Conservation (phyloP, 225 moss, liverwort and hornwort species). For the Thuidium tamariscinum region DNA sequence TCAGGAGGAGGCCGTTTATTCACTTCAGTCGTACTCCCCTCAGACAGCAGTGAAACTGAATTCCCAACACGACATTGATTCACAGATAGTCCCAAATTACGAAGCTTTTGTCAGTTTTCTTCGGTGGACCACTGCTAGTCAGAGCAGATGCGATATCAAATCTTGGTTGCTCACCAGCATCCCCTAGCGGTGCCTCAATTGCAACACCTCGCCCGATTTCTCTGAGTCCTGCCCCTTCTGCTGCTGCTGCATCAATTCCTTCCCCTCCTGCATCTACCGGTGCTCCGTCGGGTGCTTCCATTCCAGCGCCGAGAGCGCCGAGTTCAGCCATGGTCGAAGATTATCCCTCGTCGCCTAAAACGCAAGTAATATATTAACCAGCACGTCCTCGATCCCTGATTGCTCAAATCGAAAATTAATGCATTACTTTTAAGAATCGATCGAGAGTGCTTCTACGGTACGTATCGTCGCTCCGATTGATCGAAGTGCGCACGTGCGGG, state of each 20-base stretch:
- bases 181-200: not conserved
- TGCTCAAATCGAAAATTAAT: not conserved
- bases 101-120: not conserved
- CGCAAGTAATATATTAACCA: no score
- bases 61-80: not conserved
- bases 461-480: not conserved
- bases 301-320: not conserved
- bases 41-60: not conserved
- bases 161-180: not conserved
- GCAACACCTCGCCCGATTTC: not conserved
- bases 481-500: not conserved
- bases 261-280: not conserved
- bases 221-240: no score
- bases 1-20: not conserved
- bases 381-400: not conserved
- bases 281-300: not conserved
- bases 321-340: not conserved
- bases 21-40: no score
- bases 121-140: not conserved
- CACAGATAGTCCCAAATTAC: not conserved
- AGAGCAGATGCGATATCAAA: not conserved
- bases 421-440: not conserved
- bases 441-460: not conserved
- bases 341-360: no score
- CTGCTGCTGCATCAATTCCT: not conserved